A percentile compares a stretch with the other conserved stretches of the same genome.
Conservation (phyloP, 768 basidiomycete species). For the Mycena pura region DNA sequence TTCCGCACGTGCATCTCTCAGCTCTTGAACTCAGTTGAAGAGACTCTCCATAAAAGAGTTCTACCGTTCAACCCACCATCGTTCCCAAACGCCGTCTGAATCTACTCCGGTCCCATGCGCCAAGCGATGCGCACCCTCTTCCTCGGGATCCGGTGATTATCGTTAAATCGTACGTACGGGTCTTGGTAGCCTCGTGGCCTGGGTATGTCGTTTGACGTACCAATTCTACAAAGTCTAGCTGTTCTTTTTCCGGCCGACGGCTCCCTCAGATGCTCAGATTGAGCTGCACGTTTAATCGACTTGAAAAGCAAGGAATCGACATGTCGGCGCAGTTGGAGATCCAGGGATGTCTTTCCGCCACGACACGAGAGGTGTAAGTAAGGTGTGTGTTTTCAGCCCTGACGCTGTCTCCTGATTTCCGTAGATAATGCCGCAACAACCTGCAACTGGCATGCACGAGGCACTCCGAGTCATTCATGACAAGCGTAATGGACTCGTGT, state of each 20-base stretch:
- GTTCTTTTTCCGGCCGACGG: conserved; percentile 11
- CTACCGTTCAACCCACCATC: too few species aligned
- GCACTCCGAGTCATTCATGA: conserved; percentile 25
- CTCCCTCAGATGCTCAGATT: conserved; percentile 23
- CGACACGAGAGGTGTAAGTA: conserved; percentile 5
- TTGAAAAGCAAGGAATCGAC: conserved; percentile 17
- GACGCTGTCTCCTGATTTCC: conserved; percentile 17
- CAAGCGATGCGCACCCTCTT: background rate
- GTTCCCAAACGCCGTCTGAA: conserved; percentile 14
- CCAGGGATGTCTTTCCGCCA: conserved; percentile 16
- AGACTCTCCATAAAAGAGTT: too few species aligned
- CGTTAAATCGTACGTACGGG: conserved; percentile 22
- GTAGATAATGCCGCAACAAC: conserved; percentile 17
- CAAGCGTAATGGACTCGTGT: conserved; percentile 30
- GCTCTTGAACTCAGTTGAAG: too few species aligned
- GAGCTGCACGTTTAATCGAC: conserved; percentile 19
- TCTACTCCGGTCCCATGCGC: background rate
- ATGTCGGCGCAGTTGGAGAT: conserved; percentile 12
- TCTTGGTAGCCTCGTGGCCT: conserved; percentile 13
- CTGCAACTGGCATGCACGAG: conserved; percentile 25
- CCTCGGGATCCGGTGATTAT: conserved; percentile 22
- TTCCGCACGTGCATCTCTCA: too few species aligned
- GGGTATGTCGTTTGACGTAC: too few species aligned
- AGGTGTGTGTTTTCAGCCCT: conserved; percentile 16
- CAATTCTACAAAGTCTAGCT: background rate